Base-by-base conservation (phyloP, 2,329 filamentous ascomycete genomes). In the Fusarium pseudoanthophilum region DNA sequence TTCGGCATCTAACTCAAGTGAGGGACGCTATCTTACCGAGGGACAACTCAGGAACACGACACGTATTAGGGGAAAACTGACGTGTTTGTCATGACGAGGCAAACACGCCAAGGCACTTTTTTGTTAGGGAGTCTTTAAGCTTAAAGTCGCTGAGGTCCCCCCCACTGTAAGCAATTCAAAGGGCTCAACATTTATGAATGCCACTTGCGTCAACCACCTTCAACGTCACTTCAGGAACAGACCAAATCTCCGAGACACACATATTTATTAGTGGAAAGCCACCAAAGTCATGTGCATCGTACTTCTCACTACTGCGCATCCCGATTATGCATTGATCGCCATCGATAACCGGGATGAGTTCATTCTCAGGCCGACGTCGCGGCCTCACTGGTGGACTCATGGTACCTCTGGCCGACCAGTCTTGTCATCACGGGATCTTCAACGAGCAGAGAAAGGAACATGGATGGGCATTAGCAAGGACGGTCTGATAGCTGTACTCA, bases 331-430 rank as follows among this genome's bases (percentile, higher is more conserved):
- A 32, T 86, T 95, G 68, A 92, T 95, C 76, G 83, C 93, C 68
- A 85, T 95, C 79, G 90, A 95, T 83, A 95, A 95, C 81, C 89
- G 93, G 76, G 93, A 95, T 84, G 92, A 92, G 80, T 92, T 88
- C 82, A 89, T 92, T 71, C 85, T 91, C 20, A 86, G 90, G 34
- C 90, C 90, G 8, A 92, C 90, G 4, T 90, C 87, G 59, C 84
- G 88, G 66, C 90, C 90, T 11, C 87, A 91, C 79, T 92, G 90
- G 90, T 92, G 90, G 89, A 85, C 80, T 48, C 85, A 85, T 67
- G 79, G 80, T 26, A 77, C 79, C 43, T 83, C 84, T 37, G 83
- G 84, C 20, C 69, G 80, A 46, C 74, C 84, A 64, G 83, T 92
- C 58, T 85, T 92, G 36, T 91, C 89, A 11, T 84, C 90, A 26